A percentile compares a stretch with the other conserved stretches of the same genome.
Conservation (phyloP, 345 rosid genomes). For the Bretschneidera sinensis region DNA sequence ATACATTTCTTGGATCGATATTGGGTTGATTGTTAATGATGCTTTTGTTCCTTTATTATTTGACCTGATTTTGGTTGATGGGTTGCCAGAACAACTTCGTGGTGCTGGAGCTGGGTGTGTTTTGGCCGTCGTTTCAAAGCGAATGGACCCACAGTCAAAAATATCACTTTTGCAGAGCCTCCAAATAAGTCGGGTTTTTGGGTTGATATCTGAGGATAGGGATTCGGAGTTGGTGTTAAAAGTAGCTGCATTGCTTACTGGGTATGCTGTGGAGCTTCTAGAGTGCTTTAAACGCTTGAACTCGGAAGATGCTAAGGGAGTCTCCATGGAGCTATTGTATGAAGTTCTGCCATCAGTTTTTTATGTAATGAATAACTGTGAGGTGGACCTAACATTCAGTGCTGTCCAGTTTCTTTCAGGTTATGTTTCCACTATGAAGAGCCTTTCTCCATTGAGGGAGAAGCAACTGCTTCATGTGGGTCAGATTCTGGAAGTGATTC, state of each 20-base stretch:
- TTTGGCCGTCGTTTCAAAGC: slow-evolving; percentile 76
- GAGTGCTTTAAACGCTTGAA: slow-evolving; percentile 74
- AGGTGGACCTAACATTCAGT: slow-evolving; percentile 59
- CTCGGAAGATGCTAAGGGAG: slow-evolving; percentile 52
- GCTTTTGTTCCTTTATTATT: slow-evolving; percentile 67
- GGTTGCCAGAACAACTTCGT: slow-evolving; percentile 57
- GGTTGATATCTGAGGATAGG: slow-evolving; percentile 50
- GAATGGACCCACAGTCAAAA: slow-evolving; percentile 80
- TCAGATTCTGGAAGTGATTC: slow-evolving; percentile 81
- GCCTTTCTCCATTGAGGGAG: slow-evolving; percentile 62
- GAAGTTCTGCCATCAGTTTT: slow-evolving; percentile 88
- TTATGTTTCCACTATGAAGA: slow-evolving; percentile 78
- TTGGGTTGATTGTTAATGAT: slow-evolving; percentile 72
- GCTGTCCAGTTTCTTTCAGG: slow-evolving; percentile 74
- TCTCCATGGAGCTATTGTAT: slow-evolving; percentile 61
- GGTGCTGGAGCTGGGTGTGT: slow-evolving; percentile 87
- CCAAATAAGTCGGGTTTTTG: slow-evolving; percentile 59
- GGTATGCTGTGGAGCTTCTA: slow-evolving; percentile 77
- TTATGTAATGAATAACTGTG: slow-evolving; percentile 63
- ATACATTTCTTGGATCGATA: slow-evolving; percentile 92
- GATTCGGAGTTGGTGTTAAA: slow-evolving; percentile 63
- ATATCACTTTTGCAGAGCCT: slow-evolving; percentile 66
- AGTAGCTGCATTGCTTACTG: slow-evolving; percentile 66
- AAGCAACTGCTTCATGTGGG: slow-evolving; percentile 59
- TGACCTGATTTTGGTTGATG: slow-evolving; percentile 65